Conservation (phyloP, 1,139 yeast genomes). For the Nematodospora anomalae region DNA sequence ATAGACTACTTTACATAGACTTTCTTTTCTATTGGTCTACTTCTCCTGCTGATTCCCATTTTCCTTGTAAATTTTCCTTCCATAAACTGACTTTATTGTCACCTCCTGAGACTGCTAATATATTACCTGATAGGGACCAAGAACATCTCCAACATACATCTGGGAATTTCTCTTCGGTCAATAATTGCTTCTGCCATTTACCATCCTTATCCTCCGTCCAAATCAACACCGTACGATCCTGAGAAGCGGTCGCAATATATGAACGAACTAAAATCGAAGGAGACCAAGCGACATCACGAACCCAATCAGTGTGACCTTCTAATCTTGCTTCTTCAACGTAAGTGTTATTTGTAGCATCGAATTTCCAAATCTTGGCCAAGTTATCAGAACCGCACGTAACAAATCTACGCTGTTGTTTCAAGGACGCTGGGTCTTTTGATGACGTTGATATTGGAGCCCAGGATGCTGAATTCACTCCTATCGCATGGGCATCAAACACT, state of each 20-base stretch:
- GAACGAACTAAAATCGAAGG: constrained; percentile 85
- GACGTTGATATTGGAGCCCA: constrained; percentile 79
- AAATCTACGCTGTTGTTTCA: constrained; percentile 52
- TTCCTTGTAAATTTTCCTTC: constrained; percentile 92
- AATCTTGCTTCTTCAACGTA: constrained; percentile 75
- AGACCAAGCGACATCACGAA: constrained; percentile 97
- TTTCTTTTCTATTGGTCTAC: constrained; percentile 64
- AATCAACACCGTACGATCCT: constrained; percentile 89
- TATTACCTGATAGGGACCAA: constrained; percentile 95
- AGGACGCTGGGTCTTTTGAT: constrained; percentile 31
- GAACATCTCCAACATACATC: constrained; percentile 98
- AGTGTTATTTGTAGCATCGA: constrained; percentile 53
- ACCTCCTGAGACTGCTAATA: constrained; percentile 93
- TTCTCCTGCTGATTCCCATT: constrained; percentile 96
- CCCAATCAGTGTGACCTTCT: constrained; percentile 97
- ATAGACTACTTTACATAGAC: too few relatives aligned
- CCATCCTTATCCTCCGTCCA: constrained; percentile 79
- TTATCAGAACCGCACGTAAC: constrained; percentile 97
- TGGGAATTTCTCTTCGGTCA: constrained; percentile 82
- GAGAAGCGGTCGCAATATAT: constrained; percentile 97
- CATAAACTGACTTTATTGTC: constrained; percentile 94
- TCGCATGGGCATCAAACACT: constrained; percentile 78
- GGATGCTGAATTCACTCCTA: constrained; percentile 91
- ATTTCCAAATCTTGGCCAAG: constrained; percentile 87
- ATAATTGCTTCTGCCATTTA: constrained; percentile 76